Evolutionary conservation across 352 stramenopile species (phyloP), one percentile per base, ranked within the genome.

Genomic region (Phytopythium aichiense): DNA sequence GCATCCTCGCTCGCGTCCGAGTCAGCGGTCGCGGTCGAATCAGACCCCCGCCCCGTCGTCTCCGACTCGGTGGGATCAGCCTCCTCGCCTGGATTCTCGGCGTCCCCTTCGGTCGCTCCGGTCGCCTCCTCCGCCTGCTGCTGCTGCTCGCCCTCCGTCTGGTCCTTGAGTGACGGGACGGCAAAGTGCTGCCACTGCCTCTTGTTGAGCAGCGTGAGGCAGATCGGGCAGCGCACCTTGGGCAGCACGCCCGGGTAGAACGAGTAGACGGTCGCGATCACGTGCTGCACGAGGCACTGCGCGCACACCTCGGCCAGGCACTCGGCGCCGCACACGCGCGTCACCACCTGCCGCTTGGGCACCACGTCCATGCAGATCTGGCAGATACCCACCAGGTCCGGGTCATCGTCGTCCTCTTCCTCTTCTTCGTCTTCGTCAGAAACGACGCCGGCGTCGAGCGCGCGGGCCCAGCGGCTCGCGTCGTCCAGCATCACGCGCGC

Each of bases 141-240:
- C 25, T 55, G 51, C 15, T 43, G 37, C 37, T 60, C n/a, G n/a
- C n/a, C 59, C 4, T 63, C 48, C 25, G 31, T 15, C 4, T 40
- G 25, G 37, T 63, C 45, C 23, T 30, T 45, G 25, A 23, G 7
- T 0, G 33, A 25, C n/a, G 77, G 66, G 15, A 66, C 52, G 9
- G 86, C 63, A 28, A 73, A 83, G 8, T 64, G 60, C 13, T 60
- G 59, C 79, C 79, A 88, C 52, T 79, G 74, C 48, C 58, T 66
- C 56, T 79, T 84, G 60, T 84, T 81, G 15, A 86, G 56, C 16
- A 81, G 66, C 12, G 60, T 77, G 48, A 88, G 60, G 52, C 79
- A 88, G 57, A 80, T 70, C n/a, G 79, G 79, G 23, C 79, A 88
- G n/a, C 76, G 76, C 49, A 88, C 74, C 69, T 86, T 86, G n/a